phyloP scores from a whole-genome alignment of 345 rosid species.

The Acer campestre region DNA sequence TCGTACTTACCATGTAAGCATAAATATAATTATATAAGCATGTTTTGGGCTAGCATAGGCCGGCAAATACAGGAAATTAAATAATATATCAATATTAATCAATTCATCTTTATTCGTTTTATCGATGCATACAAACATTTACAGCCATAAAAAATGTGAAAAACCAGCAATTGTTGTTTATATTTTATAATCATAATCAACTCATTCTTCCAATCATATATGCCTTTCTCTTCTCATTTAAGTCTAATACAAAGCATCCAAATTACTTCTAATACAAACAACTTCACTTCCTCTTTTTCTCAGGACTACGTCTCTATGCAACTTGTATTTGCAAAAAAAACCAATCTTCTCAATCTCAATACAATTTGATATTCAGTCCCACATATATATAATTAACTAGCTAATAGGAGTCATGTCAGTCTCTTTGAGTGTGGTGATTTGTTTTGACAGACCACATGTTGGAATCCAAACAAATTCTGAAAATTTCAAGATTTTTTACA shows the following conservation, averaged over 20 bases:
- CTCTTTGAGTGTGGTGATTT: neutral
- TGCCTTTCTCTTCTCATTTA: neutral
- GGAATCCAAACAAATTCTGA: neutral
- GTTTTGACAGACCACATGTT: neutral
- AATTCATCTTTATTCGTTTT: neutral
- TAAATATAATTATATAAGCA: neutral
- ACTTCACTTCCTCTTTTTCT: neutral
- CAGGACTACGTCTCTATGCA: neutral
- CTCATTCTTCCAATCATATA: neutral
- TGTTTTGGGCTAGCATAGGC: neutral
- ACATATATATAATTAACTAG: neutral
- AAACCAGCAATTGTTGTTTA: neutral
- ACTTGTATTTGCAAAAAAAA: neutral
- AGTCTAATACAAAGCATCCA: neutral
- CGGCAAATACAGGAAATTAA: conserved; percentile 13
- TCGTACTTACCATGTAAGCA: neutral
- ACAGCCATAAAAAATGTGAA: neutral
- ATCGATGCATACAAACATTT: neutral
- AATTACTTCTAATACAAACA: neutral
- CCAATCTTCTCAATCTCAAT: neutral
- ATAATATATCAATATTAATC: neutral
- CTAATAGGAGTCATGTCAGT: neutral
- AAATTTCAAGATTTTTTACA: neutral
- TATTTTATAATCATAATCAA: neutral
- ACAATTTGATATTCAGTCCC: neutral